Conservation (phyloP, 83 land plant species). For the Thuja plicata region DNA sequence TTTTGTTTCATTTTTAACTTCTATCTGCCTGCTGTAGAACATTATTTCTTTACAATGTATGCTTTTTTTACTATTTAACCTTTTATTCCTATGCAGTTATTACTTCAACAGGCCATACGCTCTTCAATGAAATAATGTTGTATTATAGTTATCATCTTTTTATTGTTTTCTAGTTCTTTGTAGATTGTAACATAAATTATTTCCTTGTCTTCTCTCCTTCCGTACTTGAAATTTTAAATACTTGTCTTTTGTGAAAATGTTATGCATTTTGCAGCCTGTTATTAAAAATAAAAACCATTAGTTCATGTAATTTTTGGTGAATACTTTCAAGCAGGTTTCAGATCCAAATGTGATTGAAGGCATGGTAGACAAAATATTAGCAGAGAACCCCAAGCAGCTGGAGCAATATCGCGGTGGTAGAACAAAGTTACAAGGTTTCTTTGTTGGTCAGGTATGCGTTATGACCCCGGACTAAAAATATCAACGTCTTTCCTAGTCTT, state of each 20-base stretch:
- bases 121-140: not conserved
- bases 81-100: not conserved
- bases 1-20: not conserved
- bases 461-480: not conserved
- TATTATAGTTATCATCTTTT: not conserved
- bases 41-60: not conserved
- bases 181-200: not conserved
- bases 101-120: not conserved
- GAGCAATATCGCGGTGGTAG: conserved; percentile 87
- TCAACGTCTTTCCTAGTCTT: not conserved
- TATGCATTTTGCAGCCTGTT: not conserved
- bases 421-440: conserved; percentile 91
- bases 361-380: conserved; percentile 73
- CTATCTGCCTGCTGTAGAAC: not conserved
- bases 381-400: conserved; percentile 85
- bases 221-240: not conserved
- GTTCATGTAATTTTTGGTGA: not conserved
- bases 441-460: conserved; percentile 85
- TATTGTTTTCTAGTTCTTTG: not conserved
- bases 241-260: not conserved
- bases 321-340: conserved; percentile 35
- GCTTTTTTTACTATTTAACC: not conserved
- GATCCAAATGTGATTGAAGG: conserved; percentile 69
- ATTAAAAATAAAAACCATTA: not conserved
- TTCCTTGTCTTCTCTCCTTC: not conserved